These are phyloP conservation scores for Penicillium soppii DNA, from an alignment of 495 filamentous ascomycete species.

Conservation along the genomic window DNA sequence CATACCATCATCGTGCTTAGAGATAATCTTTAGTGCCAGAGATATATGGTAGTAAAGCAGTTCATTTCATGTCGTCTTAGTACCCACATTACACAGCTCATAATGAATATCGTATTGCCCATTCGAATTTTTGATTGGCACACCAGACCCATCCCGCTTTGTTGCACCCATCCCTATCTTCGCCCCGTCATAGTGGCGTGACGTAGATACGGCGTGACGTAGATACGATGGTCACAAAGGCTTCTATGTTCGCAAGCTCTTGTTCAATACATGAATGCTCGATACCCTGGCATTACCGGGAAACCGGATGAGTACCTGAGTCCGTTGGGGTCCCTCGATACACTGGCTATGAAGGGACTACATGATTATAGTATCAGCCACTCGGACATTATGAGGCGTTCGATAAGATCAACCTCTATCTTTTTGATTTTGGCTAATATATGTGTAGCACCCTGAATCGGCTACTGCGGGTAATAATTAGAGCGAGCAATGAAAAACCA, in stretches of 20 bases:
- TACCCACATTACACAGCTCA: conserved; percentile 43
- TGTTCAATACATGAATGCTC: conserved; percentile 58
- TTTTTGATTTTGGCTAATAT: too few species aligned
- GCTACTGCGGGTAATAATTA: too few species aligned
- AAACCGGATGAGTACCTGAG: too few species aligned
- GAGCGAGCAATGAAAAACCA: too few species aligned
- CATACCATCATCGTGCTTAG: conserved; percentile 23
- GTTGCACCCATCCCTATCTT: conserved; percentile 38
- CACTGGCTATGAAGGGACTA: too few species aligned
- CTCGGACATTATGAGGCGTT: too few species aligned
- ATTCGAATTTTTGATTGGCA: conserved; percentile 31
- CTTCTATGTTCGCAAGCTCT: conserved; percentile 44
- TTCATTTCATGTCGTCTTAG: background rate
- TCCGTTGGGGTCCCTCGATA: too few species aligned
- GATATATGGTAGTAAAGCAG: background rate
- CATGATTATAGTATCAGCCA: too few species aligned
- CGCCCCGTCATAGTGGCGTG: conserved; percentile 37
- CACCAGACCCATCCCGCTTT: conserved; percentile 9
- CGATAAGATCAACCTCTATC: too few species aligned
- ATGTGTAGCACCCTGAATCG: too few species aligned
- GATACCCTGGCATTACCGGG: too few species aligned
- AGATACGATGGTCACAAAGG: conserved; percentile 38
- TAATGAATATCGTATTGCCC: conserved; percentile 41
- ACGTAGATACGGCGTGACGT: conserved; percentile 33
- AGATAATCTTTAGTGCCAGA: conserved; percentile 16